A percentile compares a stretch with the other conserved stretches of the same genome.
Evolutionary conservation across 139 green algal genomes (phyloP).

Genomic region (Edaphochlamys debaryana): DNA sequence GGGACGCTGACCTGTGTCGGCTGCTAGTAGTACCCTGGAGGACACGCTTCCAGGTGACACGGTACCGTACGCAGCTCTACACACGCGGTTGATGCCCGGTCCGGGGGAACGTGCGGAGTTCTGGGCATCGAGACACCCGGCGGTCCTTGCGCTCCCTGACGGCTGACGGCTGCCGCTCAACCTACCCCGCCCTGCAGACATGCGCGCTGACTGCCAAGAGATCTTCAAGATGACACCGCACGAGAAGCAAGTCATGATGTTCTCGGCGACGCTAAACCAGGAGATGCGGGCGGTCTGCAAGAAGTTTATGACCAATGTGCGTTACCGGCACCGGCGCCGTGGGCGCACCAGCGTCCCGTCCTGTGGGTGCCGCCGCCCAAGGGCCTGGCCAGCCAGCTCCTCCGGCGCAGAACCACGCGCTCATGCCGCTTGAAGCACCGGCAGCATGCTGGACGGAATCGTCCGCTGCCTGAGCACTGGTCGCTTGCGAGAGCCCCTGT

Average conservation of each 20-base stretch:
- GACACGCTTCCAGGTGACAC: no score
- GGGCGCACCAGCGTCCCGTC: not conserved
- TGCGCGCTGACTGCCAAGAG: constrained; percentile 96
- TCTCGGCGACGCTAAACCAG: constrained; percentile 92
- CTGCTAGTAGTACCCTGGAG: no score
- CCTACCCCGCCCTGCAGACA: constrained; percentile 82
- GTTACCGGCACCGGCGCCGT: constrained; percentile 32
- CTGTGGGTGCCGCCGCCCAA: constrained; percentile 5
- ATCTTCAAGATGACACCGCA: constrained; percentile 99
- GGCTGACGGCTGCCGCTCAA: no score
- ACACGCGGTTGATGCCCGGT: no score
- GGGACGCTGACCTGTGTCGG: no score
- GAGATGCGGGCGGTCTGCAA: constrained; percentile 96
- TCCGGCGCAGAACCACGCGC: not conserved
- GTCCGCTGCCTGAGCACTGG: constrained; percentile 35
- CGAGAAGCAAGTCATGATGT: constrained; percentile 99
- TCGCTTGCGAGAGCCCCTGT: constrained; percentile 37
- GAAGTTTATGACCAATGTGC: constrained; percentile 96
- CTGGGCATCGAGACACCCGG: no score
- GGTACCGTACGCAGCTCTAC: no score
- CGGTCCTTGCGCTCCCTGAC: no score
- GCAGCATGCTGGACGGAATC: constrained; percentile 16
- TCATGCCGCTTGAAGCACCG: constrained; percentile 12
- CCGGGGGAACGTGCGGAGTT: no score
- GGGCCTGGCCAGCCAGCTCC: constrained; percentile 25